Conservation (phyloP, 116 monocot genomes). For the Dioscorea cayenensis region DNA sequence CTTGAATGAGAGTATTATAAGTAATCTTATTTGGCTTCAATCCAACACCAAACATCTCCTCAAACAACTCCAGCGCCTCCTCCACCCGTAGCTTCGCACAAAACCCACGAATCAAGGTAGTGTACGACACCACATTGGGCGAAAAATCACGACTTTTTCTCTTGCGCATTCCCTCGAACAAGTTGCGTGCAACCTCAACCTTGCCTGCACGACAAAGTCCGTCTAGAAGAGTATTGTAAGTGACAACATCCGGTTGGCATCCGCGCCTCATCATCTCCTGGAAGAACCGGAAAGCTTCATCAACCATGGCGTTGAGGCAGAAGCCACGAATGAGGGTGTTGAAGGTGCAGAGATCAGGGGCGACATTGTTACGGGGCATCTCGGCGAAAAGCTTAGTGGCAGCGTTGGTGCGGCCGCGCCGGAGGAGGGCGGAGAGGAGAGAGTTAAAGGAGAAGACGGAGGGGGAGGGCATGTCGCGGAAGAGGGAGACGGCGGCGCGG, state of each 20-base stretch:
- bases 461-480: slow-evolving; percentile 42
- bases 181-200: slow-evolving; percentile 34
- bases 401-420: slow-evolving; percentile 47
- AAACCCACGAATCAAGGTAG: slow-evolving; percentile 67
- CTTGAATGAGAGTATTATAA: slow-evolving; percentile 72
- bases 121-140: slow-evolving; percentile 74
- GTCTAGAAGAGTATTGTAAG: slow-evolving; percentile 76
- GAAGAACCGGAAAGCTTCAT: slow-evolving; percentile 51
- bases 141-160: not conserved
- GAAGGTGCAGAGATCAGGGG: slow-evolving; percentile 58
- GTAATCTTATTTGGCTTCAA: slow-evolving; percentile 65
- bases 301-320: slow-evolving; percentile 41
- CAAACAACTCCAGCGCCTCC: slow-evolving; percentile 51
- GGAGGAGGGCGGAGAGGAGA: slow-evolving; percentile 47
- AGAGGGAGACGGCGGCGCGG: slow-evolving; percentile 32
- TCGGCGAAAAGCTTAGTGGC: slow-evolving; percentile 40
- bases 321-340: slow-evolving; percentile 75
- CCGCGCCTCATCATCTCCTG: slow-evolving; percentile 27
- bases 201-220: slow-evolving; percentile 65
- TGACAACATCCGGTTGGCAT: slow-evolving; percentile 55
- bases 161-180: slow-evolving; percentile 59
- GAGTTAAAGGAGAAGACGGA: slow-evolving; percentile 71
- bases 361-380: slow-evolving; percentile 27
- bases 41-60: slow-evolving; percentile 38
- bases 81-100: slow-evolving; percentile 23